These are phyloP conservation scores for Amaranthus cruentus DNA, from an alignment of 148 eudicot species.

Conservation along the genomic window DNA sequence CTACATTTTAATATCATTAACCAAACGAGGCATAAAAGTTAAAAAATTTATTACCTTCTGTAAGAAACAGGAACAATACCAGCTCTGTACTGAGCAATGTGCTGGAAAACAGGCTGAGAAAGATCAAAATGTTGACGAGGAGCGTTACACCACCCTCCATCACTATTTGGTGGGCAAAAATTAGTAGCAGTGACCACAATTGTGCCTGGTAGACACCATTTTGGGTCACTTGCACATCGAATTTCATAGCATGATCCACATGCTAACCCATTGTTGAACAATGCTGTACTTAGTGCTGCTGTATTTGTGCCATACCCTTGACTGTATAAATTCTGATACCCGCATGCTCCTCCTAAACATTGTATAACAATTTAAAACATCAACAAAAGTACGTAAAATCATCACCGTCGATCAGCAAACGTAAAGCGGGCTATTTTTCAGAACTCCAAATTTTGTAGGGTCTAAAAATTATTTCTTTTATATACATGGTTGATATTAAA, in stretches of 20 bases:
- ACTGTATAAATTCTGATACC: slow-evolving; percentile 69
- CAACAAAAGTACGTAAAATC: too few species aligned
- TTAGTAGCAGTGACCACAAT: slow-evolving; percentile 79
- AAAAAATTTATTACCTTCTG: slow-evolving; percentile 42
- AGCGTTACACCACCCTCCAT: slow-evolving; percentile 96
- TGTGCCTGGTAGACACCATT: slow-evolving; percentile 49
- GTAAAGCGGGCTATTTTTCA: too few species aligned
- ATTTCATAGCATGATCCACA: slow-evolving; percentile 87
- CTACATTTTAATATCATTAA: too few species aligned
- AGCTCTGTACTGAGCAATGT: slow-evolving; percentile 69
- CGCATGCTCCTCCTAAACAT: slow-evolving; percentile 87
- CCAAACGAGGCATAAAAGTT: too few species aligned
- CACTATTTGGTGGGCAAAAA: slow-evolving; percentile 64
- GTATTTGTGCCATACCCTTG: slow-evolving; percentile 66
- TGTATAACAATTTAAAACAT: too few species aligned
- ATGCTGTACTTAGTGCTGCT: slow-evolving; percentile 81
- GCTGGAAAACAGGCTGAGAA: slow-evolving; percentile 91
- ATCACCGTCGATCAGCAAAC: too few species aligned
- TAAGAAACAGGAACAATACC: slow-evolving; percentile 75
- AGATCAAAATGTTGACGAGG: slow-evolving; percentile 86
- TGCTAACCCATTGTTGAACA: slow-evolving; percentile 73
- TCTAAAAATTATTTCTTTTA: too few species aligned
- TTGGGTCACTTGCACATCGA: slow-evolving; percentile 37
- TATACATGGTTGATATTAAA: too few species aligned
- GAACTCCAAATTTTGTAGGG: too few species aligned